Evolutionary conservation across 257 asterid genomes (phyloP).

Genomic region (Solanum chaucha): DNA sequence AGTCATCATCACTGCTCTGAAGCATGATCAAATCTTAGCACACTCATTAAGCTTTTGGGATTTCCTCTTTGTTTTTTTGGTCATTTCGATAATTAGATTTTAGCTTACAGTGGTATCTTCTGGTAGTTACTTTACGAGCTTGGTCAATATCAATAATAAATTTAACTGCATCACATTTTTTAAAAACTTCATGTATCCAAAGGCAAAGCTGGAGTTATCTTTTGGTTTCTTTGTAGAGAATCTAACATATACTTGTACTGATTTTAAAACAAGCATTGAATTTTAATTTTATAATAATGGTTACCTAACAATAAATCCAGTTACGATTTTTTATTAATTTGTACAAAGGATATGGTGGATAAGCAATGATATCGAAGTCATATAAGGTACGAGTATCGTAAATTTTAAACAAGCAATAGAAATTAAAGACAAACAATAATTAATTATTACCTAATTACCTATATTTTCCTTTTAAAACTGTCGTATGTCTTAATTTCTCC

Average conservation of each 20-base stretch:
- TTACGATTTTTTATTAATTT: no score
- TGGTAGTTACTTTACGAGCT: no score
- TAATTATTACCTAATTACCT: no score
- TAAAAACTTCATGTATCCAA: no score
- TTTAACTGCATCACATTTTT: no score
- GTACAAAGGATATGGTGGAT: background rate
- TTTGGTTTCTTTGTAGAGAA: background rate
- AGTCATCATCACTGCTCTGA: background rate
- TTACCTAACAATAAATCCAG: background rate
- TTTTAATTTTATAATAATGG: background rate
- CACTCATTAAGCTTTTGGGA: no score
- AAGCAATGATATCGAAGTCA: background rate
- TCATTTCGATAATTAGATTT: no score
- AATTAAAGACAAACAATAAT: background rate
- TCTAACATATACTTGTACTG: background rate
- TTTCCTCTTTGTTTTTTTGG: no score
- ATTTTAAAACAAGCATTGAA: background rate
- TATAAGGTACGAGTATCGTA: background rate
- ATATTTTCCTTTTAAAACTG: no score
- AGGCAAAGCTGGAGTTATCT: no score
- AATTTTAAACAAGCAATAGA: background rate
- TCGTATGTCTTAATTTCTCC: background rate
- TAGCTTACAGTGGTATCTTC: background rate
- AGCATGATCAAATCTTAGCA: background rate
- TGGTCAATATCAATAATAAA: background rate